Percentiles rank a stretch among this genome's conserved stretches.
Evolutionary conservation across 192 early-diverging fungal genomes (phyloP).

Genomic region (Entomortierella chlamydospora): DNA sequence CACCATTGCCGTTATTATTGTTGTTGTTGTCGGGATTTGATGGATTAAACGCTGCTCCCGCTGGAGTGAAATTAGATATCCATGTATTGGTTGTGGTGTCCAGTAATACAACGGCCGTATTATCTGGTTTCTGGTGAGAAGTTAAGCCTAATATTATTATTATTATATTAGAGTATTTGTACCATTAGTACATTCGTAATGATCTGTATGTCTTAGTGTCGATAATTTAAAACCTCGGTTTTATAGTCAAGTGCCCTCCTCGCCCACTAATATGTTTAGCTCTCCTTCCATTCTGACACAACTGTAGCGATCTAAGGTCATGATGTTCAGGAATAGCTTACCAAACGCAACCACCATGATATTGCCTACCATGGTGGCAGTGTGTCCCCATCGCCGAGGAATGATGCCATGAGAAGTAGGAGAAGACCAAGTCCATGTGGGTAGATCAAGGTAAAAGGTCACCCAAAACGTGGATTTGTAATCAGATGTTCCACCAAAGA

Average conservation of each 20-base stretch:
- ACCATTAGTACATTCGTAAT: no score
- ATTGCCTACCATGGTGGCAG: slow-evolving; percentile 35
- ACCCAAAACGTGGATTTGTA: slow-evolving; percentile 23
- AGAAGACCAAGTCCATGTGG: slow-evolving; percentile 33
- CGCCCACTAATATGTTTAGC: no score
- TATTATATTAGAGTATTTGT: no score
- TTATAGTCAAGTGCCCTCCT: background rate
- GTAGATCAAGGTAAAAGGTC: slow-evolving; percentile 35
- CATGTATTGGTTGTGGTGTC: slow-evolving; percentile 43
- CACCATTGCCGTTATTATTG: background rate
- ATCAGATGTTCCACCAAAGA: slow-evolving; percentile 31
- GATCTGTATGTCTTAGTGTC: background rate
- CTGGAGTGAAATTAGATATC: slow-evolving; percentile 2
- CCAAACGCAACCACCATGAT: slow-evolving; percentile 44
- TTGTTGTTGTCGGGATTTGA: no score
- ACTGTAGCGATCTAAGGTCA: no score
- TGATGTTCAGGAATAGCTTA: slow-evolving; percentile 15
- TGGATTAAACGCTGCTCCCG: background rate
- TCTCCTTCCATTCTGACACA: no score
- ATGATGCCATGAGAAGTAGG: slow-evolving; percentile 11
- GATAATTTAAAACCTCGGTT: background rate
- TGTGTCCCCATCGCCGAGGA: slow-evolving; percentile 39
- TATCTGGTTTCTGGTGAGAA: slow-evolving; percentile 13
- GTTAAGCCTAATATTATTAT: slow-evolving; percentile 10
- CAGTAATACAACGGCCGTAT: slow-evolving; percentile 14